Evolutionary conservation across 2,329 filamentous ascomycete species (phyloP).

Genomic region (Cytospora leucostoma): DNA sequence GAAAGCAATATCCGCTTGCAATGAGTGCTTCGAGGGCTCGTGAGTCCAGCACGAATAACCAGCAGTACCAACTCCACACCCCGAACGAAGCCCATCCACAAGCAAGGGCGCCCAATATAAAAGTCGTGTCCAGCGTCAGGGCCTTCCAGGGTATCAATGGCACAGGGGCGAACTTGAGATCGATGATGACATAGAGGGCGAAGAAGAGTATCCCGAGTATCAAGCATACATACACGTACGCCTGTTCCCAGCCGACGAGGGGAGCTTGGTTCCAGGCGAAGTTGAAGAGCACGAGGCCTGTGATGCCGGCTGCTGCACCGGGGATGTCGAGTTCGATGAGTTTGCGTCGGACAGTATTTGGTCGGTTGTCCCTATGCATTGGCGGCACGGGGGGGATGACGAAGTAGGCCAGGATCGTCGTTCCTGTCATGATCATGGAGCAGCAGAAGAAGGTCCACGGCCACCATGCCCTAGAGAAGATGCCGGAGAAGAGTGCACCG

Average conservation of each 20-base stretch:
- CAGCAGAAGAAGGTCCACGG: constrained; percentile 36
- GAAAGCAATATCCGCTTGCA: constrained; percentile 35
- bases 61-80: constrained; percentile 54
- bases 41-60: constrained; percentile 49
- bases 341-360: constrained; percentile 1
- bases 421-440: constrained; percentile 29
- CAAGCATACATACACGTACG: constrained; percentile 53
- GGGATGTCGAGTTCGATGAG: constrained; percentile 33
- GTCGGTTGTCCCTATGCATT: constrained; percentile 6
- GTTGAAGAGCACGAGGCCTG: constrained; percentile 55
- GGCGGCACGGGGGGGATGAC: constrained; percentile 29
- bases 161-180: constrained; percentile 45
- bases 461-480: constrained; percentile 36
- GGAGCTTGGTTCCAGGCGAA: constrained; percentile 61
- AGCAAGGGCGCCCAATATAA: constrained; percentile 56
- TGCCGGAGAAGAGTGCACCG: constrained; percentile 37
- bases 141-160: constrained; percentile 60
- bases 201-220: constrained; percentile 55
- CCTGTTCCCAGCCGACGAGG: constrained; percentile 51
- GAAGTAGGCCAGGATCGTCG: constrained; percentile 31
- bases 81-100: constrained; percentile 58
- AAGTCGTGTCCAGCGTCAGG: constrained; percentile 49
- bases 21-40: constrained; percentile 34
- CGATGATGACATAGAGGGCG: constrained; percentile 51
- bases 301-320: constrained; percentile 43